These are phyloP conservation scores for Rhizoclosmatium globosum DNA, from an alignment of 192 early-diverging fungal species.

Conservation along the genomic window DNA sequence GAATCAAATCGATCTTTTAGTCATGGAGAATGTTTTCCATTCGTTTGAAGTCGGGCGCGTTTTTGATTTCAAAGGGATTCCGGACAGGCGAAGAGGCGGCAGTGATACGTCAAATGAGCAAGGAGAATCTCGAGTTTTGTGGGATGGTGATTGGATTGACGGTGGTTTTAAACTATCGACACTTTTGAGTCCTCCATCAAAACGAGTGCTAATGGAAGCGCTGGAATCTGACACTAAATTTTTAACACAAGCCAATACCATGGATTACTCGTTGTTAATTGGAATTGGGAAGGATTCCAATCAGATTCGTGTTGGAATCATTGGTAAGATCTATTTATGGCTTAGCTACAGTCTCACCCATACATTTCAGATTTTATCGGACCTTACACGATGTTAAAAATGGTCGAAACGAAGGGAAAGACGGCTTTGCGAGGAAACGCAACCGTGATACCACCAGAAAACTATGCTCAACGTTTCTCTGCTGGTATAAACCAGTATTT, in stretches of 20 bases:
- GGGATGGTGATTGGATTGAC: conserved; percentile 80
- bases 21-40: conserved; percentile 59
- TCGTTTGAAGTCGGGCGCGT: background rate
- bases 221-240: conserved; percentile 51
- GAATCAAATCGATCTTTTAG: conserved; percentile 48
- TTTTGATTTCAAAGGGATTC: conserved; percentile 81
- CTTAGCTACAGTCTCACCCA: background rate
- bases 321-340: conserved; percentile 44
- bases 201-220: conserved; percentile 45
- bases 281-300: conserved; percentile 45
- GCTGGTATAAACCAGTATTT: conserved; percentile 57
- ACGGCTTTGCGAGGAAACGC: conserved; percentile 59
- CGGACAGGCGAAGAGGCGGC: conserved; percentile 52
- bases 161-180: conserved; percentile 57
- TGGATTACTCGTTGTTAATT: conserved; percentile 62
- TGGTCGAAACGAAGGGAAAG: conserved; percentile 67
- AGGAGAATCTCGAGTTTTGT: conserved; percentile 58
- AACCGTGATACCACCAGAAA: conserved; percentile 53
- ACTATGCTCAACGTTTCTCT: conserved; percentile 51
- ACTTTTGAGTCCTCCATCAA: conserved; percentile 45
- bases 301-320: conserved; percentile 57
- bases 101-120: conserved; percentile 42
- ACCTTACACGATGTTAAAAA: conserved; percentile 57
- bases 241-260: conserved; percentile 48
- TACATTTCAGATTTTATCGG: conserved; percentile 50